phyloP scores from a whole-genome alignment of 257 asterid species.

The Nicotiana tomentosiformis region DNA sequence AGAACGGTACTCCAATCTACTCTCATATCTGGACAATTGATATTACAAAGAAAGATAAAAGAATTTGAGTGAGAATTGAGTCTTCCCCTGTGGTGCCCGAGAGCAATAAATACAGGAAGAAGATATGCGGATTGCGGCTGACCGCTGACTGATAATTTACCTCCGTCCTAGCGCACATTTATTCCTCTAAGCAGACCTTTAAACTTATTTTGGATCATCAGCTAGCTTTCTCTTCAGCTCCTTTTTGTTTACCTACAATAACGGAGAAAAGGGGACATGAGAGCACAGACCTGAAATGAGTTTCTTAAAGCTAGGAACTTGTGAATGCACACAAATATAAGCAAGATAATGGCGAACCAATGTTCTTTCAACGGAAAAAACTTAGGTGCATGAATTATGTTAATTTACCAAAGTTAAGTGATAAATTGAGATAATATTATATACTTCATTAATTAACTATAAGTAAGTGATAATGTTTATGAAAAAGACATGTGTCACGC shows the following conservation, averaged over 20 bases:
- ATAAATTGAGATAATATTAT: neutral
- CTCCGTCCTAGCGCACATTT: neutral
- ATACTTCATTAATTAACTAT: neutral
- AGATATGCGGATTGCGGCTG: neutral
- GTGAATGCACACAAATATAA: neutral
- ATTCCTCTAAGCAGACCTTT: neutral
- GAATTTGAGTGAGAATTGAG: neutral
- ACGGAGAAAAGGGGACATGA: neutral
- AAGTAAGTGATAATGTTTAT: neutral
- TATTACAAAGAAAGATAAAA: no score
- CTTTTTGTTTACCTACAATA: conserved; percentile 71
- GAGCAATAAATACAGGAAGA: no score
- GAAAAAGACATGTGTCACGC: neutral
- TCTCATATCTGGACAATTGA: neutral
- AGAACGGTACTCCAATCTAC: neutral
- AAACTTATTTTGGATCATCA: conserved; percentile 3
- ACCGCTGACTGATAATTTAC: no score
- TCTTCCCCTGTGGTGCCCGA: neutral
- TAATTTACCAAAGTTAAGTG: neutral
- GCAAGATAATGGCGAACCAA: neutral
- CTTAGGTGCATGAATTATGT: neutral
- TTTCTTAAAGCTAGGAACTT: neutral
- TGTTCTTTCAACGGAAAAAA: neutral
- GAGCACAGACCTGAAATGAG: neutral
- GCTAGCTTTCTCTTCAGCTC: conserved; percentile 64